phyloP scores from a whole-genome alignment of 495 filamentous ascomycete genomes.

The Margaritispora aquatica region DNA sequence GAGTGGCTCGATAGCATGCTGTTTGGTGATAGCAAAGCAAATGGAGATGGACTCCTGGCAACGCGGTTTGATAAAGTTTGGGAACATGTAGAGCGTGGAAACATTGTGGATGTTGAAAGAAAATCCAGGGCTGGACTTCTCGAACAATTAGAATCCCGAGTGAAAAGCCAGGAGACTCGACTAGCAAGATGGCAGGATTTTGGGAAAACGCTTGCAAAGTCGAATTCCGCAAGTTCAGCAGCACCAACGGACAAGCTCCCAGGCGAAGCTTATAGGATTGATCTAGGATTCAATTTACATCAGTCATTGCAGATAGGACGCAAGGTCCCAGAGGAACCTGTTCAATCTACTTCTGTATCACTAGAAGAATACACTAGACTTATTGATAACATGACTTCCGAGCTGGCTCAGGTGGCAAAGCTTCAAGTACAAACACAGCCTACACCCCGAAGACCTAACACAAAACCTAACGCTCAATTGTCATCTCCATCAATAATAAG shows the following conservation, averaged over 20 bases:
- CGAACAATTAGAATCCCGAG: conserved; percentile 54
- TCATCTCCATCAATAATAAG: not conserved
- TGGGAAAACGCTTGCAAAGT: conserved; percentile 39
- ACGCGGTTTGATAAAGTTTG: conserved; percentile 61
- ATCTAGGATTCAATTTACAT: conserved; percentile 44
- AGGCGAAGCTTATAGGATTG: conserved; percentile 20
- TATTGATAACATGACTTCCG: conserved; percentile 32
- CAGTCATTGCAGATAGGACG: conserved; percentile 23
- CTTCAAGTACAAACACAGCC: not conserved
- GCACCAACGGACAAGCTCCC: conserved; percentile 13
- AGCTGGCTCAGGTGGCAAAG: conserved; percentile 30
- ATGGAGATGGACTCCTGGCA: conserved; percentile 57
- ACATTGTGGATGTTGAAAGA: conserved; percentile 42
- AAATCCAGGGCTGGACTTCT: conserved; percentile 39
- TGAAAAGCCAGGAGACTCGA: conserved; percentile 54
- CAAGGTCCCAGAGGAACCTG: conserved; percentile 5
- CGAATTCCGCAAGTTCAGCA: conserved; percentile 12
- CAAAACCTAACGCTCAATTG: no score
- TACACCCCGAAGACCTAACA: not conserved
- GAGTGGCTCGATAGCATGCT: conserved; percentile 63
- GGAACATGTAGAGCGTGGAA: conserved; percentile 50
- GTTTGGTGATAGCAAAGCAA: conserved; percentile 52
- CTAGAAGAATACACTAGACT: conserved; percentile 39
- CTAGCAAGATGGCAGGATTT: conserved; percentile 70
- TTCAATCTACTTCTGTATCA: not conserved